A percentile compares a stretch with the other conserved stretches of the same genome.
Evolutionary conservation across 176 grass and related monocot species (phyloP).

Genomic region (Rhynchospora tenuis): DNA sequence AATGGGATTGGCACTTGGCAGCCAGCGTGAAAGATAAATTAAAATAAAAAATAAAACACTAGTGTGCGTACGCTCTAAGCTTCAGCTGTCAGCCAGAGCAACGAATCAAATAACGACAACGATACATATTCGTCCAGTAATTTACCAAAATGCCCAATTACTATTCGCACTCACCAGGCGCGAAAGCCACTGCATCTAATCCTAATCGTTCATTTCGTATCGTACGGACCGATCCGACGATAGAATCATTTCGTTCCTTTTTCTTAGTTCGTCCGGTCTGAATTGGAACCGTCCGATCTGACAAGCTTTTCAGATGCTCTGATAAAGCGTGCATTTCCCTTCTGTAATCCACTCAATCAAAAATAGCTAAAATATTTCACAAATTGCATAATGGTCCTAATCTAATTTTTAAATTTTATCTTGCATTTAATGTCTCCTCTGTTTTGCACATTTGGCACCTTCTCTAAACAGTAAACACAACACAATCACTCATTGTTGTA

Average conservation of each 20-base stretch:
- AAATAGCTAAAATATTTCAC: not conserved
- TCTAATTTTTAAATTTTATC: not conserved
- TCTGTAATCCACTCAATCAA: not conserved
- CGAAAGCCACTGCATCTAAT: not conserved
- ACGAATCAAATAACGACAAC: conserved; percentile 13
- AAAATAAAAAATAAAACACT: not conserved
- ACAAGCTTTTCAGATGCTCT: not conserved
- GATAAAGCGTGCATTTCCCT: not conserved
- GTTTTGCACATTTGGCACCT: not conserved
- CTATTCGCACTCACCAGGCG: not conserved
- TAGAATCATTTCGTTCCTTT: not conserved
- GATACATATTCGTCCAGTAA: not conserved
- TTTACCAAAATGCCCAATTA: not conserved
- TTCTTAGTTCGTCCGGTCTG: not conserved
- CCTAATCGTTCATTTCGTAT: not conserved
- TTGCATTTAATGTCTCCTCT: not conserved
- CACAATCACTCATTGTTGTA: not conserved
- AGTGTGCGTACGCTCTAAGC: not conserved
- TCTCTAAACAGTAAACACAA: not conserved
- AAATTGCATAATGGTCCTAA: not conserved
- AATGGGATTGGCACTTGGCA: not conserved
- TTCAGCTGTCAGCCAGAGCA: not conserved
- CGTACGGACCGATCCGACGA: not conserved
- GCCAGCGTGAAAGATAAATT: not conserved
- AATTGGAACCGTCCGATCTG: not conserved